phyloP scores from a whole-genome alignment of 192 early-diverging fungal genomes.

The Funneliformis mosseae region DNA sequence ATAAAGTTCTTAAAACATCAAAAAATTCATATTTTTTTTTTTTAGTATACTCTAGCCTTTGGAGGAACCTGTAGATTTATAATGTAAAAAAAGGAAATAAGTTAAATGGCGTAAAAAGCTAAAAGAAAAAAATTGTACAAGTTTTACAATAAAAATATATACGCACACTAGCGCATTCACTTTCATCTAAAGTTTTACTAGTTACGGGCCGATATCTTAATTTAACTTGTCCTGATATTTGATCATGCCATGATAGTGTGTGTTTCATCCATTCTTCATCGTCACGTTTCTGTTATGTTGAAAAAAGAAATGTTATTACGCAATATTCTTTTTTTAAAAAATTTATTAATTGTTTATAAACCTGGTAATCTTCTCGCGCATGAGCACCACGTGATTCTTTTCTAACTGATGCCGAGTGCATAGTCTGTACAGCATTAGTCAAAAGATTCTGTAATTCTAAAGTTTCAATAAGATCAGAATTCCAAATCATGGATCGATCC shows the following conservation, averaged over 20 bases:
- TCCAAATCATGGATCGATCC: constrained; percentile 97
- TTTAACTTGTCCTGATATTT: constrained; percentile 71
- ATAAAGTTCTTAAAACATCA: too few species aligned
- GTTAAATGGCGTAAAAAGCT: neutral
- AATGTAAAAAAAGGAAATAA: neutral
- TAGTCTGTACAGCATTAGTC: constrained; percentile 92
- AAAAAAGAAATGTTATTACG: constrained; percentile 19
- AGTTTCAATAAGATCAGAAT: constrained; percentile 95
- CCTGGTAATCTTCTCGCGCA: constrained; percentile 91
- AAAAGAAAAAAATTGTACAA: neutral
- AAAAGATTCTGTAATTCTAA: constrained; percentile 98
- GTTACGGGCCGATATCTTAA: constrained; percentile 87
- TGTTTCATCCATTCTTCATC: constrained; percentile 99
- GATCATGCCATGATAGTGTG: constrained; percentile 92
- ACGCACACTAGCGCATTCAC: constrained; percentile 85
- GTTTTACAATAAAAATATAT: neutral
- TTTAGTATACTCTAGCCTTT: constrained; percentile 29
- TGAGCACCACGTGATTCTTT: constrained; percentile 99
- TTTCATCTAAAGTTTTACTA: constrained; percentile 83
- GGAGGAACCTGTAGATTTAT: constrained; percentile 22
- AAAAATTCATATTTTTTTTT: neutral
- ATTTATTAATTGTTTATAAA: constrained; percentile 1
- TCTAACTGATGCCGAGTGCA: constrained; percentile 84
- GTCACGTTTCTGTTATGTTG: constrained; percentile 63
- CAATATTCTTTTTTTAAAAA: neutral